A percentile compares a stretch with the other conserved stretches of the same genome.
These are phyloP conservation scores for Spathaspora hagerdaliae DNA, from an alignment of 805 yeast species.

Conservation along the genomic window DNA sequence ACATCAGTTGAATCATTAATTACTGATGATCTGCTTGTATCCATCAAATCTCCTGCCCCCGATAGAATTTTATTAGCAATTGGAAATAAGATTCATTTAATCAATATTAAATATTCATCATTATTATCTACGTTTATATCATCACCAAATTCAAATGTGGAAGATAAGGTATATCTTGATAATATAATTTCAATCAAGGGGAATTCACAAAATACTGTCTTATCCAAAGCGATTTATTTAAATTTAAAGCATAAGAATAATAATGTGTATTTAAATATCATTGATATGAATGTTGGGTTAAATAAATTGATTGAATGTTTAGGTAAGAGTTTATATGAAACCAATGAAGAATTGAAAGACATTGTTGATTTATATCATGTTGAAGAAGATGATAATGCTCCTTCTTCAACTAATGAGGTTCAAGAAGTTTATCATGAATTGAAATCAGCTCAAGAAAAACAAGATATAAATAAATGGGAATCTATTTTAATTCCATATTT, in stretches of 20 bases:
- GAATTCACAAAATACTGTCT: conserved; percentile 34
- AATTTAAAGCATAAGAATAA: conserved; percentile 41
- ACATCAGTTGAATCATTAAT: conserved; percentile 18
- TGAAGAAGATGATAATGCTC: conserved; percentile 14
- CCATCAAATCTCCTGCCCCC: conserved; percentile 38
- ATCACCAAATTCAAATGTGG: conserved; percentile 13
- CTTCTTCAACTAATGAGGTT: conserved; percentile 10
- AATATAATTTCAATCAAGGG: conserved; percentile 39
- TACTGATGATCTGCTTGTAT: conserved; percentile 10
- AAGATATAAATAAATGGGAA: conserved; percentile 23
- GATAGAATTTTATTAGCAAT: conserved; percentile 45
- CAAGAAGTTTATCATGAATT: conserved; percentile 22
- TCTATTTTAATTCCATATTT: conserved; percentile 24
- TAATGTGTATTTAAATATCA: conserved; percentile 38
- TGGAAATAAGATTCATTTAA: conserved; percentile 35
- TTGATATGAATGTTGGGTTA: conserved; percentile 57
- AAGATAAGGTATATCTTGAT: conserved; percentile 24
- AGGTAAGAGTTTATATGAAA: conserved; percentile 49
- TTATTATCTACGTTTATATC: conserved; percentile 24
- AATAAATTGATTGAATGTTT: conserved; percentile 67
- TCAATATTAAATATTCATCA: conserved; percentile 44
- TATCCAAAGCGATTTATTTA: conserved; percentile 40
- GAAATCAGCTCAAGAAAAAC: conserved; percentile 11
- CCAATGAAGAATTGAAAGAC: conserved; percentile 1
- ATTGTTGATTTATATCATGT: conserved; percentile 21